These are phyloP conservation scores for Astrothelium subdiscretum DNA, from an alignment of 495 filamentous ascomycete species.

Conservation along the genomic window DNA sequence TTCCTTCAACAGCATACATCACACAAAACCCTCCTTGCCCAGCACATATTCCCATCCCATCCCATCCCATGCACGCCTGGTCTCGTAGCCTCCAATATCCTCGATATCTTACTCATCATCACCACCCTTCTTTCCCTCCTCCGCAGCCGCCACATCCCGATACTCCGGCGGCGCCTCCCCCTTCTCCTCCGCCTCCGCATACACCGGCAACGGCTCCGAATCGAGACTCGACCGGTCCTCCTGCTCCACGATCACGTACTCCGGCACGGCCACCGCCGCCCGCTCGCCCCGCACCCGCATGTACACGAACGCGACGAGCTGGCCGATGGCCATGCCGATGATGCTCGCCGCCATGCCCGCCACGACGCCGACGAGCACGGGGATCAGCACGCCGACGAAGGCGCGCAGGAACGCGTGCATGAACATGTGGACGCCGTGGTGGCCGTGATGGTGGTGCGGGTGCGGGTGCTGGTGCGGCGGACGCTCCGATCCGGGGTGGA, in stretches of 20 bases:
- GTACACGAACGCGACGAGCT: slow-evolving; percentile 15
- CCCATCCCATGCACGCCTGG: not conserved
- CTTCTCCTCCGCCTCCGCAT: not conserved
- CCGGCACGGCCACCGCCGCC: not conserved
- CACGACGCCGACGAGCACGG: slow-evolving; percentile 21
- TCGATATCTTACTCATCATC: not conserved
- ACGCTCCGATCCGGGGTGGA: slow-evolving; percentile 4
- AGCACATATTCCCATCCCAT: not conserved
- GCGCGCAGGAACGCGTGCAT: slow-evolving; percentile 12
- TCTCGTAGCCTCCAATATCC: not conserved
- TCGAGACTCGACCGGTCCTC: not conserved
- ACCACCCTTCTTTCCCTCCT: not conserved
- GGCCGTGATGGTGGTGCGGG: not conserved
- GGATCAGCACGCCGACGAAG: slow-evolving; percentile 12
- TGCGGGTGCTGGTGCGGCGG: not conserved
- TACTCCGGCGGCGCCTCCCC: not conserved
- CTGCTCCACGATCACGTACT: not conserved
- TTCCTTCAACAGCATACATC: too few relatives aligned
- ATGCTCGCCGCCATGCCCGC: slow-evolving; percentile 20
- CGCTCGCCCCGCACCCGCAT: slow-evolving; percentile 11
- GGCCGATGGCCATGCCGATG: slow-evolving; percentile 22
- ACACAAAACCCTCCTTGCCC: not conserved
- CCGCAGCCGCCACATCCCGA: not conserved
- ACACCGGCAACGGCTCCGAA: not conserved
- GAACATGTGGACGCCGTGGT: slow-evolving; percentile 6